Evolutionary conservation across 768 basidiomycete genomes (phyloP), one percentile per base, ranked within the genome.

Genomic region (Podaxis pistillaris): DNA sequence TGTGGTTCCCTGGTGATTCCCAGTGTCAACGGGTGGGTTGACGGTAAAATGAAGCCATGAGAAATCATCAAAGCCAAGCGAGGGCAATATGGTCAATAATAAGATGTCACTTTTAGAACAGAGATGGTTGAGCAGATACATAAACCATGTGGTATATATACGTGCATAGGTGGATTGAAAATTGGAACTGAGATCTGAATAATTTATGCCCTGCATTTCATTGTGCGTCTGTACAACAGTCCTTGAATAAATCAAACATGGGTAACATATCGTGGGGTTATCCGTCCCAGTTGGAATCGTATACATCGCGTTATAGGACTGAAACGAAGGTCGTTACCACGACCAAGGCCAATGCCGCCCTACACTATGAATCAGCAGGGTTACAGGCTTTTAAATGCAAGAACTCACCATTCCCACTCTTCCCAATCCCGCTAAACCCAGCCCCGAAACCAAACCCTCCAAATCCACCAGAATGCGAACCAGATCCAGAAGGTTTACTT

Each of bases 401-500:
- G 38, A 26, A 36, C 30, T 4, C 6, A 33, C 26, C 15, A 49
- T 28, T 40, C 37, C 33, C 33, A 33, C 9, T 33, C 33, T 33
- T 33, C 33, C 33, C 33, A 33, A 9, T 7, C 33, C 8, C 33
- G 1, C 33, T 9, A 33, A 33, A 33, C 33, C 33, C 33, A 33
- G 8, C 33, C 33, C 33, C 33, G 33, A 33, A 9, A 58, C 37
- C 22, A 28, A 17, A 60, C 50, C 28, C 59, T 47, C 65, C 61
- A 63, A 69, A 69, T 33, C 68, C 66, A 57, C 57, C 38, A 47
- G 19, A 17, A 13, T 60, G 63, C 4, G 67, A 58, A 46, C 66
- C 64, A 33, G 38, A 37, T 36, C 58, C 68, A 12, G 49, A 38
- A 26, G 22, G 19, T 7, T 52, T 47, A 59, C 24, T 67, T 60